Base-by-base conservation (phyloP, 2,329 filamentous ascomycete genomes). In the Fusarium irregulare region DNA sequence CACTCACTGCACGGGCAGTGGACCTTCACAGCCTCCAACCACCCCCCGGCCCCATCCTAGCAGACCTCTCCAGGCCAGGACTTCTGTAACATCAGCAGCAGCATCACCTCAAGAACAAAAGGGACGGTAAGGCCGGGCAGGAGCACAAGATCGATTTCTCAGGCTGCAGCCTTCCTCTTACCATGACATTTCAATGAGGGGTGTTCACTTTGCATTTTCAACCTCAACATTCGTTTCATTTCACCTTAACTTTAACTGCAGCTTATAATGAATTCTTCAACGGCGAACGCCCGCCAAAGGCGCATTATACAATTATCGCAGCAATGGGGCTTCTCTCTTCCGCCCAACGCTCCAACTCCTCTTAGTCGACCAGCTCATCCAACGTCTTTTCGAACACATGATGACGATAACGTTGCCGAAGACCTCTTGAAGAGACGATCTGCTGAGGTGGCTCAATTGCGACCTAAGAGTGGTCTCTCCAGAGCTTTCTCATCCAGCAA, bases 321-420 rank as follows among this genome's bases (percentile, higher is more conserved):
- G 45, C 81, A 86, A 79, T 87, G 84, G 82, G 81, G 82, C 49
- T 78, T 88, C 67, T 65, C 68, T 21, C 75, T 75, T 37, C 71
- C 80, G n/a, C 81, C 81, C 27, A 79, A 79, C 16, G 76, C 80
- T 6, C 80, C 81, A 3, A 72, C 78, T 40, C 81, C 81, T 5
- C 78, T 83, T 41, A 73, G 78, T 6, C 81, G 81, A 50, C 85
- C 84, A 4, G 78, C 79, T 48, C 78, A 80, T 32, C 78, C 81
- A 2, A 80, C 81, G 6, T 81, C 81, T 7, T 83, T 83, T 68
- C 81, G 83, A 51, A 83, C 81, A 2, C 73, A 84, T 1, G 80
- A 81, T 56, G 87, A 89, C 68, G 85, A 88, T 51, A 75, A 80
- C 27, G 76, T 80, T 6, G 87, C 86, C n/a, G 87, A 89, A 56